A percentile compares a stretch with the other conserved stretches of the same genome.
These are phyloP conservation scores for Kockiozyma suomiensis DNA, from an alignment of 805 yeast species.

Conservation along the genomic window DNA sequence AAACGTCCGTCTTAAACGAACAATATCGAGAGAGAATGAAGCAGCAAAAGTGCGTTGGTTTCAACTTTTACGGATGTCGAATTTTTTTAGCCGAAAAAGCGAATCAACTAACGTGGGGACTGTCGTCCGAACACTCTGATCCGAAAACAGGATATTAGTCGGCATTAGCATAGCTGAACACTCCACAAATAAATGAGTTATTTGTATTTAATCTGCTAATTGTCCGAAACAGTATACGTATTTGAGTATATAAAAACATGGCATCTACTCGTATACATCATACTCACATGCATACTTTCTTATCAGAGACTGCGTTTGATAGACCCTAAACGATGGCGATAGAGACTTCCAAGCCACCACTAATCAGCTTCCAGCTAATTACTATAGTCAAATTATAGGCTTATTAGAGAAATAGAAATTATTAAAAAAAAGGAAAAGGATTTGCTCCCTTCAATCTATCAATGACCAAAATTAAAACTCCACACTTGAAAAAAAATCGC, in stretches of 20 bases:
- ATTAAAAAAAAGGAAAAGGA: background rate
- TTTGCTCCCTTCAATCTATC: background rate
- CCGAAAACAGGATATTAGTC: background rate
- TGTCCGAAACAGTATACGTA: no score
- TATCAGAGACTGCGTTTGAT: no score
- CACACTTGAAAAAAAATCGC: background rate
- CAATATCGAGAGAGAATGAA: background rate
- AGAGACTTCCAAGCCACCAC: no score
- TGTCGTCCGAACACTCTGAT: background rate
- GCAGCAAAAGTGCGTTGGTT: background rate
- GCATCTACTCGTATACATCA: no score
- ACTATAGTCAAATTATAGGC: no score
- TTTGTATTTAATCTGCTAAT: no score
- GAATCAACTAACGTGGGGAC: background rate
- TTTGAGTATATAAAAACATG: no score
- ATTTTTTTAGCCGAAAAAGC: background rate
- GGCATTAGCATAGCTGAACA: no score
- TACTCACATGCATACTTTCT: background rate
- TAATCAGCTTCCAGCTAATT: background rate
- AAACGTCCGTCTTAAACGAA: constrained; percentile 5
- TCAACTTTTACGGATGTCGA: background rate
- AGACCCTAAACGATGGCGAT: no score
- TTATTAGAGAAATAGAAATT: background rate
- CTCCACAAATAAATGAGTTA: no score
- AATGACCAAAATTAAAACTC: constrained; percentile 4